Evolutionary conservation across 257 asterid genomes (phyloP).

Genomic region (Cruciata laevipes): DNA sequence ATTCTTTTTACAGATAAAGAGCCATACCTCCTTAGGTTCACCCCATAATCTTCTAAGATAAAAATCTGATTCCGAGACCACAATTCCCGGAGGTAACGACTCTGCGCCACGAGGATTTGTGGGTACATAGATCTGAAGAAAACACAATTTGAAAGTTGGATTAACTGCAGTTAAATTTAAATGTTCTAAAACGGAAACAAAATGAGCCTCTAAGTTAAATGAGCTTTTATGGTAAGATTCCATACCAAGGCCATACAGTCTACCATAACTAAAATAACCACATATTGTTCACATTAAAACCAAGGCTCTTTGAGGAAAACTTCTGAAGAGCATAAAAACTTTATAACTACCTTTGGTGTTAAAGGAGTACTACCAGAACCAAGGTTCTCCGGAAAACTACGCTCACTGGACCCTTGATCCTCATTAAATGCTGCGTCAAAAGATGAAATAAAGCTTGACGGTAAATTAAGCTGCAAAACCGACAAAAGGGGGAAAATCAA

Average conservation of each 20-base stretch:
- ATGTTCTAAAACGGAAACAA: not conserved
- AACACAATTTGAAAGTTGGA: constrained; percentile 5
- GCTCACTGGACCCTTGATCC: constrained; percentile 29
- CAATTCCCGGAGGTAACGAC: constrained; percentile 92
- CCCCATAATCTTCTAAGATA: constrained; percentile 97
- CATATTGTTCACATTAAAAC: not conserved
- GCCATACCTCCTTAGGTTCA: constrained; percentile 85
- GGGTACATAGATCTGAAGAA: constrained; percentile 71
- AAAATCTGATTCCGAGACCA: constrained; percentile 85
- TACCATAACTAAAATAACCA: not conserved
- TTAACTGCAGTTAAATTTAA: not conserved
- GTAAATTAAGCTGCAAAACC: constrained; percentile 65
- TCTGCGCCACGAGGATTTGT: constrained; percentile 99
- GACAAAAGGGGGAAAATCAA: not conserved
- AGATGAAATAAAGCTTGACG: constrained; percentile 66
- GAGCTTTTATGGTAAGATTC: not conserved
- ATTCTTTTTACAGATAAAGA: not conserved
- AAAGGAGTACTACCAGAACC: constrained; percentile 82
- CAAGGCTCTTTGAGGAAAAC: not conserved
- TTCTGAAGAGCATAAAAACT: constrained; percentile 1
- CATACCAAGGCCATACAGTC: not conserved
- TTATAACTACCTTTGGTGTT: constrained; percentile 69
- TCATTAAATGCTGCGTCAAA: constrained; percentile 51
- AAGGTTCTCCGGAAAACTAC: constrained; percentile 88
- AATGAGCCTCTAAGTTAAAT: not conserved